A percentile compares a stretch with the other conserved stretches of the same genome.
phyloP scores from a whole-genome alignment of 257 asterid genomes.

The Asclepias syriaca region DNA sequence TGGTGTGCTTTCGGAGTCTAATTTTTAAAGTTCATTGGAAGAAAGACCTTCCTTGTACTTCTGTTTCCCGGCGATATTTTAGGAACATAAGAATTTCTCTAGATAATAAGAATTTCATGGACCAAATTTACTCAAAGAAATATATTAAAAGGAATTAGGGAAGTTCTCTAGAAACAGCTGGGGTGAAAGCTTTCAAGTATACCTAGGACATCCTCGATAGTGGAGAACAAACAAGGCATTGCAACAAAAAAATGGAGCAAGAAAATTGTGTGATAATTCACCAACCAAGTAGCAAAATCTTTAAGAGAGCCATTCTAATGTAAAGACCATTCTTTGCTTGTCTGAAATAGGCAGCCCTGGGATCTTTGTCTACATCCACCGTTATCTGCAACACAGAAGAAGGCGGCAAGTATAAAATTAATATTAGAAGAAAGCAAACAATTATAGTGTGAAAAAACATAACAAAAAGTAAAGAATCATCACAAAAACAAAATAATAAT shows the following conservation, averaged over 20 bases:
- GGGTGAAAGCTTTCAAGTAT: background rate
- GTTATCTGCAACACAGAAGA: conserved; percentile 43
- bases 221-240: background rate
- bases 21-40: too few species aligned
- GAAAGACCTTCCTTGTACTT: too few species aligned
- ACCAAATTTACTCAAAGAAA: background rate
- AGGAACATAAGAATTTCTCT: too few species aligned
- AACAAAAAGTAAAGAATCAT: background rate
- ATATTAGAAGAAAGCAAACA: background rate
- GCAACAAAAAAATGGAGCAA: background rate
- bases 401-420: background rate
- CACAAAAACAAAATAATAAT: background rate
- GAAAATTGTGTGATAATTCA: conserved; percentile 16
- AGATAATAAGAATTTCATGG: too few species aligned
- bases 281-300: conserved; percentile 88
- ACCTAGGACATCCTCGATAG: background rate
- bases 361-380: conserved; percentile 70
- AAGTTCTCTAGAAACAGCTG: background rate
- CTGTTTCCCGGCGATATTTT: too few species aligned
- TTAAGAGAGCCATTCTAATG: conserved; percentile 80
- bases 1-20: too few species aligned
- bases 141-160: background rate
- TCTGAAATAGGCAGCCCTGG: conserved; percentile 80
- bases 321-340: conserved; percentile 86
- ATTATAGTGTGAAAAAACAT: background rate